phyloP scores from a whole-genome alignment of 75 land plant species.

The Pinus albicaulis region DNA sequence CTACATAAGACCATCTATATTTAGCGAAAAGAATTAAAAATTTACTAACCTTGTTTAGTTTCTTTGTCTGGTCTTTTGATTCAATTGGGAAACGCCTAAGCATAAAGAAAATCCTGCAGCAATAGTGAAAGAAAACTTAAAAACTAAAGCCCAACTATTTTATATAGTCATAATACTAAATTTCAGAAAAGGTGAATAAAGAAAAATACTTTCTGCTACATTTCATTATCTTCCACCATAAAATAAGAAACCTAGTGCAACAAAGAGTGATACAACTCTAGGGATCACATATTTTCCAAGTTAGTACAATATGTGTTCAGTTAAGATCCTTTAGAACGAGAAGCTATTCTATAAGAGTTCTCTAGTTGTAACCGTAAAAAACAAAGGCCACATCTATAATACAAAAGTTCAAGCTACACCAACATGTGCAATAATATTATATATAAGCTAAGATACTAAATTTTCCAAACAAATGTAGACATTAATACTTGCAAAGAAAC shows the following conservation, averaged over 20 bases:
- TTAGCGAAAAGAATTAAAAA: background rate
- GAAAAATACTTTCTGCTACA: background rate
- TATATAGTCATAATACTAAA: background rate
- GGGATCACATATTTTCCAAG: background rate
- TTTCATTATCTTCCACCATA: slow-evolving; percentile 50
- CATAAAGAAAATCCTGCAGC: slow-evolving; percentile 51
- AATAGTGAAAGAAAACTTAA: background rate
- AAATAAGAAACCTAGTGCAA: slow-evolving; percentile 46
- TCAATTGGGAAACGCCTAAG: slow-evolving; percentile 56
- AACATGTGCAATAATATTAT: background rate
- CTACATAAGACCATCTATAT: background rate
- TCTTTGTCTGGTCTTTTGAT: slow-evolving; percentile 53
- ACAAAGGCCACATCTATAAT: background rate
- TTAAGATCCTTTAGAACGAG: background rate
- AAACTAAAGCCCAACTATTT: background rate
- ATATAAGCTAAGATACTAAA: background rate
- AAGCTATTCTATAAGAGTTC: background rate
- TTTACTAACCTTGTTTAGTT: slow-evolving; percentile 52
- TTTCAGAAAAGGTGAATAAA: background rate
- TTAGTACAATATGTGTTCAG: background rate
- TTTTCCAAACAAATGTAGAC: background rate
- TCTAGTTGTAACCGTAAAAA: background rate
- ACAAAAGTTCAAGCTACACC: background rate
- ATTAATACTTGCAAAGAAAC: slow-evolving; percentile 55
- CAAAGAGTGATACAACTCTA: slow-evolving; percentile 47